Evolutionary conservation across 306 rosid species (phyloP).

Genomic region (Astragalus membranaceus): DNA sequence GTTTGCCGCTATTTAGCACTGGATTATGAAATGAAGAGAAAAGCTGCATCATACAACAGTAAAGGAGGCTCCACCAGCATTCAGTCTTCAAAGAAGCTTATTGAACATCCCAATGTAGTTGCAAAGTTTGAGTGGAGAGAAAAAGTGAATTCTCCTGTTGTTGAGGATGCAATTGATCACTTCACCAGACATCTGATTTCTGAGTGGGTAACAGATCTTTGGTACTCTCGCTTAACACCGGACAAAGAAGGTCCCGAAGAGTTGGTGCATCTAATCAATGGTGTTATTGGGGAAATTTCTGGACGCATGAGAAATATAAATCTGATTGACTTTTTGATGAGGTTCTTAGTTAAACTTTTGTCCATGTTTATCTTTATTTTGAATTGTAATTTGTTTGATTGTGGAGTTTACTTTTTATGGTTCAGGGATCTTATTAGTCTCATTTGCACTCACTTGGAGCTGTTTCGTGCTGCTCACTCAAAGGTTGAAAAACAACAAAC

Average conservation of each 20-base stretch:
- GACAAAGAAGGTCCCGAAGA: constrained; percentile 96
- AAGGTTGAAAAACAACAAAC: constrained; percentile 57
- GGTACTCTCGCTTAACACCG: constrained; percentile 91
- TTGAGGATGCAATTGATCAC: constrained; percentile 83
- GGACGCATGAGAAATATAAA: constrained; percentile 85
- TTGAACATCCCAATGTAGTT: constrained; percentile 42
- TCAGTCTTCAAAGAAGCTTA: constrained; percentile 49
- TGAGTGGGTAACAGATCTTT: constrained; percentile 91
- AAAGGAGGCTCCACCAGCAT: constrained; percentile 41
- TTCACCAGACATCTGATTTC: constrained; percentile 78
- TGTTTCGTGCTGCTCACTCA: constrained; percentile 67
- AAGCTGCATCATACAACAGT: constrained; percentile 72
- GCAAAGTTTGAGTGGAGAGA: constrained; percentile 69
- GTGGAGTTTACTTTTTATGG: constrained; percentile 32
- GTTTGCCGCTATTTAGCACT: constrained; percentile 72
- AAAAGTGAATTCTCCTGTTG: constrained; percentile 89
- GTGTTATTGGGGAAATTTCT: constrained; percentile 79
- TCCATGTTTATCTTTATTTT: constrained; percentile 5
- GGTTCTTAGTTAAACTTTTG: constrained; percentile 41
- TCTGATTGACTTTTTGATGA: constrained; percentile 83
- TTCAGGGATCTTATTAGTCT: constrained; percentile 86
- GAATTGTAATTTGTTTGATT: constrained; percentile 20
- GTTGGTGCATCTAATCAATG: constrained; percentile 59
- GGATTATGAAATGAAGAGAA: constrained; percentile 83
- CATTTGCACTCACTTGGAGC: constrained; percentile 82